Evolutionary conservation across 2,329 filamentous ascomycete genomes (phyloP), one percentile per base, ranked within the genome.

Genomic region (Trichoderma aggressivum): DNA sequence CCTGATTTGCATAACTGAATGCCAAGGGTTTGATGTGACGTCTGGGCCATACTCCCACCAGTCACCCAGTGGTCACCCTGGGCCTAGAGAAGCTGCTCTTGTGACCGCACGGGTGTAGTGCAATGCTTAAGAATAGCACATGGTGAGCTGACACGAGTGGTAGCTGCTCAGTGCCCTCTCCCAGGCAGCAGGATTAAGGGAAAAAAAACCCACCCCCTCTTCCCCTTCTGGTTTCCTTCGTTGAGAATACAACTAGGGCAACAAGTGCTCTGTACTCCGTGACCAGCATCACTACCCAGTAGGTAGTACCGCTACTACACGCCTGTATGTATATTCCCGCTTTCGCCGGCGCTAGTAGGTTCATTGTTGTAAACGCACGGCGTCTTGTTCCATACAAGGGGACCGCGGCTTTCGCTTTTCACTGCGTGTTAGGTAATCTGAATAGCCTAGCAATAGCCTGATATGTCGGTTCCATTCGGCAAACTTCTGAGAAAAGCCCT

Each of bases 391-490:
- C 21, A 21, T 56, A 50, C 47, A 18, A 47, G 68, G 24, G 30
- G 28, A 32, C 56, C 18, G 39, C 39, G 39, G 39, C 39, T n/a
- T 43, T 16, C 39, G 39, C 39, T n/a, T 28, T 66, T 43, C 59
- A 60, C 62, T 53, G 36, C 24, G 30, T 43, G 28, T 59, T 71
- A 59, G 58, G 28, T 65, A 59, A 56, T 65, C 50, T 53, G 69
- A 65, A 58, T 28, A 18, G 53, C 53, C 69, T 60, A 32, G 53
- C 50, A 59, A 70, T 66, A 66, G 58, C 58, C 66, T 55, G 67
- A 62, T 56, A 14, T 43, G 56, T 69, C 56, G 65, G 68, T 36
- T 64, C 68, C 60, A 64, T 70, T 70, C 68, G 58, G 68, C 24
- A 69, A 69, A 69, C 65, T 60, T 53, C n/a, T 47, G 65, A 69